Evolutionary conservation across 371 early-diverging fungal species (phyloP).

Genomic region (Mortierella sp.): DNA sequence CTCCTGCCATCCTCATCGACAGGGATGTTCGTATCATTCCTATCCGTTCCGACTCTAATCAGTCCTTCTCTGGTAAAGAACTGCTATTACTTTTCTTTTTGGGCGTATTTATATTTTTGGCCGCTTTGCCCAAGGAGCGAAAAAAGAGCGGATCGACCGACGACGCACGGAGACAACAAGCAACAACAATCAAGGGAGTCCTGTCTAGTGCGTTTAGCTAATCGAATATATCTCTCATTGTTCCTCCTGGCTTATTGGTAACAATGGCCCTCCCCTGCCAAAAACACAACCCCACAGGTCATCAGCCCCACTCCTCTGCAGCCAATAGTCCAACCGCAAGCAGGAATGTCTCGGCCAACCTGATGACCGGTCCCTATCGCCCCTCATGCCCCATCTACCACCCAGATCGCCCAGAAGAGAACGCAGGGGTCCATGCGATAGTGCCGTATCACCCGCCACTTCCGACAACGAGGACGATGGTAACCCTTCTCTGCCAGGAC

Average conservation of each 20-base stretch:
- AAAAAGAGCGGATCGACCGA: too few relatives aligned
- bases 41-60: conserved; percentile 5
- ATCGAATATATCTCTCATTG: too few relatives aligned
- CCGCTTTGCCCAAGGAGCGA: too few relatives aligned
- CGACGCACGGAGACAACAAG: too few relatives aligned
- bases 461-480: conserved; percentile 55
- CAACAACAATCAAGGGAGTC: too few relatives aligned
- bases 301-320: not conserved
- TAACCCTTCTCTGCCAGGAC: conserved; percentile 3
- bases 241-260: not conserved
- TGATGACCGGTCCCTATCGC: conserved; percentile 19
- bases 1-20: conserved; percentile 18
- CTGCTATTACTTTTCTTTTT: too few relatives aligned
- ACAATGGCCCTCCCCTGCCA: not conserved
- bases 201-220: too few relatives aligned
- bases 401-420: conserved; percentile 56
- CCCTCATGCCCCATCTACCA: conserved; percentile 38
- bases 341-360: conserved; percentile 34
- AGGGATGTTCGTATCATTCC: conserved; percentile 17
- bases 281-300: not conserved
- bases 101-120: too few relatives aligned
- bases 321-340: not conserved
- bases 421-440: conserved; percentile 32
- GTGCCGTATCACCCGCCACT: conserved; percentile 24
- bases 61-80: not conserved